These are phyloP conservation scores for Candolleomyces aberdarensis DNA, from an alignment of 768 basidiomycete genomes.

Conservation along the genomic window DNA sequence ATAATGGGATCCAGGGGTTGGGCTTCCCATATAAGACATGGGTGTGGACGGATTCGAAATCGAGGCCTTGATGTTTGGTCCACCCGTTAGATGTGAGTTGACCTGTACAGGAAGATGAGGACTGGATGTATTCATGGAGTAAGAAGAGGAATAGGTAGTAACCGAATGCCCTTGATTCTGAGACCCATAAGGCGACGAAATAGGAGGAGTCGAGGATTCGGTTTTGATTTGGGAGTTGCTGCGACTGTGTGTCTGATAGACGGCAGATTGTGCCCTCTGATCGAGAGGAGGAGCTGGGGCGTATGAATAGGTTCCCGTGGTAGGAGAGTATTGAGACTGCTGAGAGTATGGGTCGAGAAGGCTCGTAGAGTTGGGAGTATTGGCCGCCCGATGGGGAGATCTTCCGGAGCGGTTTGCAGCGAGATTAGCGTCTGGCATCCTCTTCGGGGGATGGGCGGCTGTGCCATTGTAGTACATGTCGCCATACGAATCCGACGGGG, in stretches of 20 bases:
- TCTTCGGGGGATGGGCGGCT: conserved; percentile 49
- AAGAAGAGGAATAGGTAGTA: conserved; percentile 29
- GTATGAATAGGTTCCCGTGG: conserved; percentile 50
- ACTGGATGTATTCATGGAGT: conserved; percentile 64
- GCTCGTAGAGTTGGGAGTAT: conserved; percentile 41
- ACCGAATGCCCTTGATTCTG: conserved; percentile 30
- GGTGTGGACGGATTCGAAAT: conserved; percentile 71
- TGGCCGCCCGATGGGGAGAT: conserved; percentile 60
- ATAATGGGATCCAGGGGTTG: conserved; percentile 49
- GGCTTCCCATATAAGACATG: conserved; percentile 58
- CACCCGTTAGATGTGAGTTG: conserved; percentile 50
- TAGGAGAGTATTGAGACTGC: conserved; percentile 65
- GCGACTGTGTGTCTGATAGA: conserved; percentile 57
- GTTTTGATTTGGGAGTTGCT: conserved; percentile 54
- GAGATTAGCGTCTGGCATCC: conserved; percentile 45
- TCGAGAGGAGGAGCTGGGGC: conserved; percentile 35
- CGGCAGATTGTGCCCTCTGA: conserved; percentile 35
- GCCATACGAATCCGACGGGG: conserved; percentile 47
- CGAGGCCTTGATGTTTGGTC: conserved; percentile 49
- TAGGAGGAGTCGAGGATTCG: conserved; percentile 48
- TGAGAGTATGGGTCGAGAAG: conserved; percentile 69
- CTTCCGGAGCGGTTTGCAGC: conserved; percentile 46
- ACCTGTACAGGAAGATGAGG: conserved; percentile 53
- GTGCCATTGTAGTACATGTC: conserved; percentile 64
- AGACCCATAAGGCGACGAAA: conserved; percentile 54